Evolutionary conservation across 129 eudicot genomes (phyloP), one percentile per base, ranked within the genome.

Genomic region (Artemisia tridentata): DNA sequence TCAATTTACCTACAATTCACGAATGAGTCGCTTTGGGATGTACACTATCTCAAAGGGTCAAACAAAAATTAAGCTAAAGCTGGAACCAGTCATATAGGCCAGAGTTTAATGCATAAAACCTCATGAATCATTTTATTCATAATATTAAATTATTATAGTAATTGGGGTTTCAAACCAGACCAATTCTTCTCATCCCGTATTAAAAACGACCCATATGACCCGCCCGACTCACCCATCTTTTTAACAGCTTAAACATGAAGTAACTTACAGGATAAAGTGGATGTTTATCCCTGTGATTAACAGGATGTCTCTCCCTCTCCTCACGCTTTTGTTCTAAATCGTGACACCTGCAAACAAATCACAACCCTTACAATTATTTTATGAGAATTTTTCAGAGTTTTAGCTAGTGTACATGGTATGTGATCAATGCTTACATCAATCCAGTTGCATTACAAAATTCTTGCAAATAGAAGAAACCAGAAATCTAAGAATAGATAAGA

Each of bases 251-350:
- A 61, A 61, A 17, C 1, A 23, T 17, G 12, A 72, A 49, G 55
- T 8, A 69, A 68, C 89, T 74, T 78, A 89, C 96, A 2, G 82
- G 89, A 82, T 79, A 76, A 56, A 88, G 85, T 43, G 65, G 47
- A 79, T 92, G 98, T 27, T 82, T 83, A 27, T 85, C 98, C 85
- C 88, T 87, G 3, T 86, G 88, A 73, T 83, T 80, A 43, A 85
- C 74, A 71, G 98, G 98, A 81, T 92, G 98, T 68, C 87, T 89
- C 65, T 92, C 96, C 61, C 84, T 74, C 51, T 89, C 88, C 13
- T 88, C 97, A 55, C 81, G 88, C 53, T 77, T 86, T 77, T 81
- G 86, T 63, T 92, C 96, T 16, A 75, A 67, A 71, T 87, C 88
- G 68, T 89, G 71, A 82, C 98, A 92, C 78, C 98, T 92, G 84